phyloP scores from a whole-genome alignment of 345 rosid genomes.

The Euphorbia pulcherrima region DNA sequence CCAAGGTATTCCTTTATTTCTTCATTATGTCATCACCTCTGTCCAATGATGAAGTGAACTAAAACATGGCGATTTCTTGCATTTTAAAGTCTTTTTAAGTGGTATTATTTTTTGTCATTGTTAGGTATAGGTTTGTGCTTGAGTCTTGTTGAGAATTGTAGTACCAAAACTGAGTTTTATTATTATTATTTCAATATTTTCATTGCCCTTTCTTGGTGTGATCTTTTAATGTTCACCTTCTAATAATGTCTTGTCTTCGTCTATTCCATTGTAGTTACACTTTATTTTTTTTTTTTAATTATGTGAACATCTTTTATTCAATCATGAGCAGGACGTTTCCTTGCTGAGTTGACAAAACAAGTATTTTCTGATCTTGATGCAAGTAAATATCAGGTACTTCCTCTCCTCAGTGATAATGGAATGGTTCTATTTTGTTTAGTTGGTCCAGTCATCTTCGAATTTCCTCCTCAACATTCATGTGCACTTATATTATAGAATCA shows the following conservation, averaged over 20 bases:
- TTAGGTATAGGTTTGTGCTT: neutral
- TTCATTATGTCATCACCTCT: neutral
- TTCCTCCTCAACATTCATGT: neutral
- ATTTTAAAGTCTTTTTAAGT: neutral
- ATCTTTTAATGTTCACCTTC: neutral
- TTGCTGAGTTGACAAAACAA: constrained; percentile 88
- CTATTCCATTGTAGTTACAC: neutral
- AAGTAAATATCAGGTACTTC: constrained; percentile 89
- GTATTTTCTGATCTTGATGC: constrained; percentile 89
- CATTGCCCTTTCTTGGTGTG: neutral
- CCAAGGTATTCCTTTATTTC: constrained; percentile 55
- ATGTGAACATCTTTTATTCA: neutral
- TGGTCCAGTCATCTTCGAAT: neutral
- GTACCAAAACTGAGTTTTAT: neutral
- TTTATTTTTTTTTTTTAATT: neutral
- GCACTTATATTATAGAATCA: neutral
- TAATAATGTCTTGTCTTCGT: neutral
- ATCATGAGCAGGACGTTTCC: constrained; percentile 73
- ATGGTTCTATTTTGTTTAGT: neutral
- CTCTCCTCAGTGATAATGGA: neutral
- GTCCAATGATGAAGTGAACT: constrained; percentile 2
- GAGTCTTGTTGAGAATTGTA: neutral
- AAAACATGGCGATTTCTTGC: neutral
- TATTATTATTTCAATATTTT: neutral
- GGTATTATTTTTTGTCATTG: neutral